phyloP scores from a whole-genome alignment of 306 rosid species.

The Quercus suber region DNA sequence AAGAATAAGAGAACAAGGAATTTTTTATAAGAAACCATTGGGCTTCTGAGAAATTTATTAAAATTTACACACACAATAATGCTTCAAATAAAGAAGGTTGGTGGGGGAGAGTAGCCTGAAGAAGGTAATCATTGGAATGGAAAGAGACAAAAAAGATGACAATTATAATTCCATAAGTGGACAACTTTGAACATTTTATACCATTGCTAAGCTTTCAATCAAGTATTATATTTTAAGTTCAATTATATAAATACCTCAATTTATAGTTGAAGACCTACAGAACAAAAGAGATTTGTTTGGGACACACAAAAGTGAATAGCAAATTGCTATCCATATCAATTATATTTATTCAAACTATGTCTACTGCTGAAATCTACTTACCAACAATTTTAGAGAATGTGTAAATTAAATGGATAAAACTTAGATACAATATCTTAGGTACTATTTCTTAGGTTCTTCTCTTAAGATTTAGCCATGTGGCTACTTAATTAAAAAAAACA shows the following conservation, averaged over 20 bases:
- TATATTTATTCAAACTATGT: not conserved
- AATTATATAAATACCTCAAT: not conserved
- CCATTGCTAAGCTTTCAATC: not conserved
- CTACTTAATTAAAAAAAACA: too few species aligned
- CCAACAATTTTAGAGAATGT: not conserved
- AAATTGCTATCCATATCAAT: not conserved
- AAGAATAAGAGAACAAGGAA: not conserved
- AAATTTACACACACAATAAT: not conserved
- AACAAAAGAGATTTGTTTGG: not conserved
- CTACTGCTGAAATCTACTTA: not conserved
- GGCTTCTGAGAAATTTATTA: not conserved
- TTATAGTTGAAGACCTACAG: not conserved
- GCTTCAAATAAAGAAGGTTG: too few species aligned
- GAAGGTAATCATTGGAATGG: too few species aligned
- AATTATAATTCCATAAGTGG: not conserved
- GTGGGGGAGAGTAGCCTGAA: too few species aligned
- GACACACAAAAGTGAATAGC: not conserved
- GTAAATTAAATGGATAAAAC: not conserved
- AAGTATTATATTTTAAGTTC: not conserved
- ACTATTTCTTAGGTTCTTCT: too few species aligned
- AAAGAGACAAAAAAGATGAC: not conserved
- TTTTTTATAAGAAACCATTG: not conserved
- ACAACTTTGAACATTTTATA: not conserved
- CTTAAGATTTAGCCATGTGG: too few species aligned
- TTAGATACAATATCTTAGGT: too few species aligned